phyloP scores from a whole-genome alignment of 2,329 filamentous ascomycete species.

The Arthrinium puccinioides region DNA sequence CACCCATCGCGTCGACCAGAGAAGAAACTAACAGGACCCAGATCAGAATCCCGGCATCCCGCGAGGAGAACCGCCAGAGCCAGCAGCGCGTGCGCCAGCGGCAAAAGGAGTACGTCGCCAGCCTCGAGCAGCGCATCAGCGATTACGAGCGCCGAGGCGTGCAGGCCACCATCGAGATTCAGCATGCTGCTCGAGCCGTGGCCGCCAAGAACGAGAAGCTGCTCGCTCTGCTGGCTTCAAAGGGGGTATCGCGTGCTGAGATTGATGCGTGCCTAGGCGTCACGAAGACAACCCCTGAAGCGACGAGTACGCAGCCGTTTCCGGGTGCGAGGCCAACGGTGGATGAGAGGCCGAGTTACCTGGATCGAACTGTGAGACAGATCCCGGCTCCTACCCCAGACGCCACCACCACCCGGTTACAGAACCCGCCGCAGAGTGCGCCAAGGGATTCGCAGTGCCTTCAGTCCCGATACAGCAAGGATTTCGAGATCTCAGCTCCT shows the following conservation, averaged over 20 bases:
- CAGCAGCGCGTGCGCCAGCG: slow-evolving; percentile 46
- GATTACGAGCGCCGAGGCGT: slow-evolving; percentile 41
- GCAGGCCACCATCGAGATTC: slow-evolving; percentile 45
- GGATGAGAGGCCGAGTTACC: no score
- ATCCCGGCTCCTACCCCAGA: no score
- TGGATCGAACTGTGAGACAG: no score
- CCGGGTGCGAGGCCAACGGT: no score
- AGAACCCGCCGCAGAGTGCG: no score
- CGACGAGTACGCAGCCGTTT: no score
- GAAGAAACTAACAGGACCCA: neutral
- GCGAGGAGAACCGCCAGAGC: slow-evolving; percentile 33
- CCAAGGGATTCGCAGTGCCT: no score
- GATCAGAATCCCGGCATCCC: slow-evolving; percentile 12
- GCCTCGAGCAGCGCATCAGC: slow-evolving; percentile 36
- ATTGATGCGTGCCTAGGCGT: slow-evolving; percentile 30
- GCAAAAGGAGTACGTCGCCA: slow-evolving; percentile 40
- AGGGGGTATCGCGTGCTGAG: slow-evolving; percentile 29
- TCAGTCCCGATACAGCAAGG: no score
- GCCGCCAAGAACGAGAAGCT: slow-evolving; percentile 40
- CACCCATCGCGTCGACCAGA: neutral
- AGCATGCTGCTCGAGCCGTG: slow-evolving; percentile 42
- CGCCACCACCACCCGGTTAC: no score
- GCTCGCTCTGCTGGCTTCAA: slow-evolving; percentile 31
- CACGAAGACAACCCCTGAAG: no score
- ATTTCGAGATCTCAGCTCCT: no score